A percentile compares a stretch with the other conserved stretches of the same genome.
Conservation (phyloP, 2,329 filamentous ascomycete genomes). For the Colletotrichum sp. region DNA sequence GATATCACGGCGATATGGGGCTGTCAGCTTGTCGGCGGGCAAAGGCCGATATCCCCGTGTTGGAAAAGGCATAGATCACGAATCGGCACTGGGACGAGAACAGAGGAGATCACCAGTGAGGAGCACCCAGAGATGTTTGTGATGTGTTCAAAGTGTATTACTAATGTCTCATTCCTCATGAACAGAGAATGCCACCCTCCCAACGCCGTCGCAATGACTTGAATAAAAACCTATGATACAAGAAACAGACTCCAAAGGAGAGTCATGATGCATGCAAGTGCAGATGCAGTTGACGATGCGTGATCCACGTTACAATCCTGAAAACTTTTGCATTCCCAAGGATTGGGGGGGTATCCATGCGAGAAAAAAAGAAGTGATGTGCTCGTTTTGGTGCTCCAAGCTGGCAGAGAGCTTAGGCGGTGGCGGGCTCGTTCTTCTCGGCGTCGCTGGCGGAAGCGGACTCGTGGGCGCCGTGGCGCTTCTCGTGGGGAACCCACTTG, state of each 20-base stretch:
- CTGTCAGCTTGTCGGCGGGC: background rate
- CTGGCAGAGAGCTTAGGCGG: background rate
- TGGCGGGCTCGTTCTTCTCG: background rate
- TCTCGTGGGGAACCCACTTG: slow-evolving; percentile 36
- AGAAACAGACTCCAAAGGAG: background rate
- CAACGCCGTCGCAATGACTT: slow-evolving; percentile 20
- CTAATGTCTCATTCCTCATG: slow-evolving; percentile 15
- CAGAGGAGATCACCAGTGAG: background rate
- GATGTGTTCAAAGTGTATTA: slow-evolving; percentile 1
- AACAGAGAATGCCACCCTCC: slow-evolving; percentile 1
- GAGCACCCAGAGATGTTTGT: background rate
- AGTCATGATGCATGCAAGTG: background rate
- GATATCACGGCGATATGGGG: background rate
- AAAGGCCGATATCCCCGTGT: background rate
- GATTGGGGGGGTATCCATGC: background rate
- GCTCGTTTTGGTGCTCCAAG: background rate
- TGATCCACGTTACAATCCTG: background rate
- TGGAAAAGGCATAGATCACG: background rate
- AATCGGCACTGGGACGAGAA: background rate
- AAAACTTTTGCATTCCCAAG: background rate
- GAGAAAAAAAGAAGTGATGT: background rate
- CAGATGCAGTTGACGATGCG: background rate
- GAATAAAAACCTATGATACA: slow-evolving; percentile 8
- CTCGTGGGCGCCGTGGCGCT: slow-evolving; percentile 26
- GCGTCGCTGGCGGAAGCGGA: slow-evolving; percentile 6